Conservation (phyloP, 345 rosid genomes). For the Acer yangbiense region DNA sequence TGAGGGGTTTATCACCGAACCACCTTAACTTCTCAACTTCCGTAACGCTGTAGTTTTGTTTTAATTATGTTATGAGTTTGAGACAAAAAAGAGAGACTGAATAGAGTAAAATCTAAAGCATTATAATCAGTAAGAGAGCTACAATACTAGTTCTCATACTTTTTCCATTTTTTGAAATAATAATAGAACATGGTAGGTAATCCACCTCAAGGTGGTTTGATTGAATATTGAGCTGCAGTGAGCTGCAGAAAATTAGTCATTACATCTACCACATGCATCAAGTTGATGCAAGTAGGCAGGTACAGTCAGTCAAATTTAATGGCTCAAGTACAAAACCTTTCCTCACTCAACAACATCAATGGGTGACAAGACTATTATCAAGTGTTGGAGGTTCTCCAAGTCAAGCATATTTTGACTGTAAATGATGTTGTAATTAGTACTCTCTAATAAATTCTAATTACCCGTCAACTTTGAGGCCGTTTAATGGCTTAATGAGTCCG, state of each 20-base stretch:
- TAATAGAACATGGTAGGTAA: background rate
- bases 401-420: conserved; percentile 3
- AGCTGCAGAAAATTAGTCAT: conserved; percentile 25
- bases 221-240: conserved; percentile 9
- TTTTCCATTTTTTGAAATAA: background rate
- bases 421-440: conserved; percentile 21
- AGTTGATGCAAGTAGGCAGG: conserved; percentile 44
- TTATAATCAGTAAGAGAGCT: too few relatives aligned
- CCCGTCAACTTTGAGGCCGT: conserved; percentile 40
- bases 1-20: too few relatives aligned
- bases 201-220: conserved; percentile 19
- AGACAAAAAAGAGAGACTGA: background rate
- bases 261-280: conserved; percentile 37
- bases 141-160: background rate
- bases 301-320: background rate
- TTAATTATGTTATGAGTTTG: background rate
- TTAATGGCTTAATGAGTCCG: conserved; percentile 36
- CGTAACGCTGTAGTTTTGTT: too few relatives aligned
- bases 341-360: conserved; percentile 25
- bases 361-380: conserved; percentile 5
- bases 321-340: conserved; percentile 19
- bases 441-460: conserved; percentile 22
- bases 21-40: background rate
- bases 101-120: background rate
- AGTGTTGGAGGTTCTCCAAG: background rate